Percentiles rank a stretch among this genome's conserved stretches.
phyloP scores from a whole-genome alignment of 2,329 filamentous ascomycete species.

The Cryphonectria naterciae region DNA sequence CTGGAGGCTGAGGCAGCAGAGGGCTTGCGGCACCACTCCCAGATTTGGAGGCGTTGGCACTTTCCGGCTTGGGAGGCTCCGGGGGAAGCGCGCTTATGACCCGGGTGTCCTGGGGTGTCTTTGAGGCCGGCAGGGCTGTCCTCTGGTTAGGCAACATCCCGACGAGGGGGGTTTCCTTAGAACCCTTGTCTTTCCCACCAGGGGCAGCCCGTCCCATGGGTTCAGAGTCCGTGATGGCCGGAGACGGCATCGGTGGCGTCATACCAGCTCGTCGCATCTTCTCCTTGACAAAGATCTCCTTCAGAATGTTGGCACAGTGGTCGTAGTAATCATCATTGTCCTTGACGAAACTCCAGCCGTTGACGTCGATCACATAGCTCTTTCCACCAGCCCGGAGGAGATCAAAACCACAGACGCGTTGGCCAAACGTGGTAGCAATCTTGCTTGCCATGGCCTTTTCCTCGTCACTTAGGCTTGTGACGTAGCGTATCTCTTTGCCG shows the following conservation, averaged over 20 bases:
- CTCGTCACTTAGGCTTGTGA: slow-evolving; percentile 79
- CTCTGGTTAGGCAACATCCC: slow-evolving; percentile 29
- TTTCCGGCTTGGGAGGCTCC: slow-evolving; percentile 37
- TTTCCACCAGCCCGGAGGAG: slow-evolving; percentile 83
- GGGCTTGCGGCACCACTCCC: slow-evolving; percentile 34
- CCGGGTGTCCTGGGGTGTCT: slow-evolving; percentile 22
- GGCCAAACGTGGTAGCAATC: slow-evolving; percentile 90
- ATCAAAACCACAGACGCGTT: slow-evolving; percentile 95
- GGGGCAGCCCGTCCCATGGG: slow-evolving; percentile 37
- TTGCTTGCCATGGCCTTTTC: slow-evolving; percentile 86
- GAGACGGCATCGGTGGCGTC: slow-evolving; percentile 57
- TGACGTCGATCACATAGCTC: slow-evolving; percentile 98
- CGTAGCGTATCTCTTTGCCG: slow-evolving; percentile 94
- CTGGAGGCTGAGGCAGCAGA: slow-evolving; percentile 31
- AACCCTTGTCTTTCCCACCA: slow-evolving; percentile 34
- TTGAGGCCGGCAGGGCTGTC: slow-evolving; percentile 20
- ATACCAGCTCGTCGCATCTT: slow-evolving; percentile 67
- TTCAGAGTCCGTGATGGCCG: slow-evolving; percentile 45
- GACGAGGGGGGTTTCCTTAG: slow-evolving; percentile 31
- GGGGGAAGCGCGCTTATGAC: slow-evolving; percentile 8
- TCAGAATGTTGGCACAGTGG: slow-evolving; percentile 82
- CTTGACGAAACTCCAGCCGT: slow-evolving; percentile 99
- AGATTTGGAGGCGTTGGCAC: slow-evolving; percentile 31
- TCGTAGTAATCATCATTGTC: slow-evolving; percentile 99
- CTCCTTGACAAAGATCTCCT: slow-evolving; percentile 85